Conservation (phyloP, 139 green algal genomes). For the Diplosphaera chodatii region DNA sequence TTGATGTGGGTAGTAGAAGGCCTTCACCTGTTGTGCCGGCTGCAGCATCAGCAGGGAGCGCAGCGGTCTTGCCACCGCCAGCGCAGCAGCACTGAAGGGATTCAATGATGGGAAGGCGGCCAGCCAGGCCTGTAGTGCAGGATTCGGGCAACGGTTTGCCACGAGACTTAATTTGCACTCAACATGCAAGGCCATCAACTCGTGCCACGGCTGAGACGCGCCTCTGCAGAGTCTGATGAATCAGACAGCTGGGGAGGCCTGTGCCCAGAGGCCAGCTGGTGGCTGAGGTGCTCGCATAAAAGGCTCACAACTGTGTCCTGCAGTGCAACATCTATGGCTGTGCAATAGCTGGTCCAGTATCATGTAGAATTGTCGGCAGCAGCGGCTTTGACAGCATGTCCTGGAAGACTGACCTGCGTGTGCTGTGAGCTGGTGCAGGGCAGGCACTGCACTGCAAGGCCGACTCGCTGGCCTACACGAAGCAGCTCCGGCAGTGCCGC, state of each 20-base stretch:
- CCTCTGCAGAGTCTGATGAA: neutral
- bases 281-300: neutral
- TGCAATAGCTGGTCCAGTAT: too few relatives aligned
- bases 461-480: neutral
- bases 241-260: neutral
- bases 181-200: too few relatives aligned
- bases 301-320: neutral
- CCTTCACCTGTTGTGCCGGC: neutral
- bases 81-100: slow-evolving; percentile 22
- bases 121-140: slow-evolving; percentile 14
- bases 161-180: too few relatives aligned
- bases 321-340: too few relatives aligned
- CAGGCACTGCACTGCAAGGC: neutral
- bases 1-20: too few relatives aligned
- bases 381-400: too few relatives aligned
- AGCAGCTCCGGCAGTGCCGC: neutral
- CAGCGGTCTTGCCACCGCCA: slow-evolving; percentile 19
- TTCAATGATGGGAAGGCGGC: slow-evolving; percentile 28
- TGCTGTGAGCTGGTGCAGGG: neutral
- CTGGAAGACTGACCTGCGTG: neutral
- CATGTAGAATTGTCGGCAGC: too few relatives aligned
- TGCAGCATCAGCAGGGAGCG: slow-evolving; percentile 19
- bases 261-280: neutral
- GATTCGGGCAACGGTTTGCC: slow-evolving; percentile 2
- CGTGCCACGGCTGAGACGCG: too few relatives aligned